Percentiles rank a stretch among this genome's conserved stretches.
Evolutionary conservation across 2,329 filamentous ascomycete genomes (phyloP).

Genomic region (Aureobasidium uvarum): DNA sequence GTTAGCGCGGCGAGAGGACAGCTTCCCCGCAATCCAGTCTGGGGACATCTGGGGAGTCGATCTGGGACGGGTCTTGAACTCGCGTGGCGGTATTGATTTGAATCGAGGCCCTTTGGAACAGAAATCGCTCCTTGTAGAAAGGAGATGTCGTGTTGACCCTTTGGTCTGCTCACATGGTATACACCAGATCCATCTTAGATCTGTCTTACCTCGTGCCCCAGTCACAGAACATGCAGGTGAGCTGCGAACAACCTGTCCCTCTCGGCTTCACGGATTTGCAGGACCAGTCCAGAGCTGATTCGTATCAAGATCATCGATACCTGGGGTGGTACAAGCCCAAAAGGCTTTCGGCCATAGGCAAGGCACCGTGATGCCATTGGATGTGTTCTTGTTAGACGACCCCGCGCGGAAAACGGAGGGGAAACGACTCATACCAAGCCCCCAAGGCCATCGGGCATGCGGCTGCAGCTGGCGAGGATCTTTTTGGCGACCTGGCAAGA

Average conservation of each 20-base stretch:
- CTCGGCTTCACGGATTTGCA: neutral
- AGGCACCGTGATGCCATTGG: slow-evolving; percentile 25
- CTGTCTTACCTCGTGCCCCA: neutral
- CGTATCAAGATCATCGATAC: slow-evolving; percentile 15
- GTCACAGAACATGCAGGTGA: neutral
- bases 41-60: neutral
- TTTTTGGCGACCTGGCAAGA: neutral
- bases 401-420: slow-evolving; percentile 18
- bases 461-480: slow-evolving; percentile 2
- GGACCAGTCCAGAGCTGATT: slow-evolving; percentile 1
- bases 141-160: neutral
- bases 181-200: neutral
- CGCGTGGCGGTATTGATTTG: neutral
- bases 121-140: neutral
- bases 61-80: slow-evolving; percentile 5
- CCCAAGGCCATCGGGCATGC: slow-evolving; percentile 14
- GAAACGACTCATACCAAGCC: slow-evolving; percentile 10
- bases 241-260: neutral
- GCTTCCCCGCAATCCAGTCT: slow-evolving; percentile 1
- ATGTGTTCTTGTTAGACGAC: neutral
- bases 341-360: slow-evolving; percentile 20
- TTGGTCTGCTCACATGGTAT: neutral
- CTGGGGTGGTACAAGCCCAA: slow-evolving; percentile 5
- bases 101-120: neutral
- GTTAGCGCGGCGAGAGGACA: neutral